A percentile compares a stretch with the other conserved stretches of the same genome.
phyloP scores from a whole-genome alignment of 192 early-diverging fungal species.

The Nowakowskiella sp. region DNA sequence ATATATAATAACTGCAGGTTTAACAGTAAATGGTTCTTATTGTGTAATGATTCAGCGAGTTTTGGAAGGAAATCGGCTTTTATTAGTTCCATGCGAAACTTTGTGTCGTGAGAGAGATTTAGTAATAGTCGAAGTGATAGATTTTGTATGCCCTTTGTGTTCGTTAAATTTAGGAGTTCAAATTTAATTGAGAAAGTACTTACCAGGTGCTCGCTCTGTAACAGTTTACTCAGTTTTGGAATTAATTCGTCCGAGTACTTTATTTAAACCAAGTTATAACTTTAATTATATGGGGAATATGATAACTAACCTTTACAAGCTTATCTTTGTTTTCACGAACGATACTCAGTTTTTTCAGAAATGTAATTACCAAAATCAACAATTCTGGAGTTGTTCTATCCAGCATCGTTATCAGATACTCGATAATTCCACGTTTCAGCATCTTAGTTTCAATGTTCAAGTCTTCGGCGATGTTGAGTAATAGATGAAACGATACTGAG shows the following conservation, averaged over 20 bases:
- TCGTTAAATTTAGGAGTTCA: neutral
- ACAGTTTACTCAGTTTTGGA: conserved; percentile 20
- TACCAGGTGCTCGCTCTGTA: conserved; percentile 23
- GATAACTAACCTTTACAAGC: conserved; percentile 25
- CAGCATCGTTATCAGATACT: conserved; percentile 35
- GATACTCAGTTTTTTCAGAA: conserved; percentile 44
- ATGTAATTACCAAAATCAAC: conserved; percentile 35
- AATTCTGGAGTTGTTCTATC: conserved; percentile 42
- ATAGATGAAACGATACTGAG: conserved; percentile 41
- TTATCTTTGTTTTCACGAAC: conserved; percentile 52
- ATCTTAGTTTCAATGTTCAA: conserved; percentile 51
- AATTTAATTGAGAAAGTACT: conserved; percentile 2
- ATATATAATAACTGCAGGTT: conserved; percentile 40
- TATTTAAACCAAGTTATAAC: conserved; percentile 8
- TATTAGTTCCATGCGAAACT: conserved; percentile 26
- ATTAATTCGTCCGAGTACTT: conserved; percentile 27
- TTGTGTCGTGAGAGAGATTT: conserved; percentile 39
- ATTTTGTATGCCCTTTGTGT: conserved; percentile 29
- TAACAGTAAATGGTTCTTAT: conserved; percentile 25
- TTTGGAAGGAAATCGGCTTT: conserved; percentile 19
- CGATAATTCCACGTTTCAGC: conserved; percentile 46
- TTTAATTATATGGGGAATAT: neutral
- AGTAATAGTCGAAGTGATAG: conserved; percentile 28
- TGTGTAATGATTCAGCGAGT: conserved; percentile 24
- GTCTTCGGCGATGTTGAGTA: conserved; percentile 48